A percentile compares a stretch with the other conserved stretches of the same genome.
These are phyloP conservation scores for Ophiocordyceps polyrhachis-furcata DNA, from an alignment of 2,329 filamentous ascomycete genomes.

Conservation along the genomic window DNA sequence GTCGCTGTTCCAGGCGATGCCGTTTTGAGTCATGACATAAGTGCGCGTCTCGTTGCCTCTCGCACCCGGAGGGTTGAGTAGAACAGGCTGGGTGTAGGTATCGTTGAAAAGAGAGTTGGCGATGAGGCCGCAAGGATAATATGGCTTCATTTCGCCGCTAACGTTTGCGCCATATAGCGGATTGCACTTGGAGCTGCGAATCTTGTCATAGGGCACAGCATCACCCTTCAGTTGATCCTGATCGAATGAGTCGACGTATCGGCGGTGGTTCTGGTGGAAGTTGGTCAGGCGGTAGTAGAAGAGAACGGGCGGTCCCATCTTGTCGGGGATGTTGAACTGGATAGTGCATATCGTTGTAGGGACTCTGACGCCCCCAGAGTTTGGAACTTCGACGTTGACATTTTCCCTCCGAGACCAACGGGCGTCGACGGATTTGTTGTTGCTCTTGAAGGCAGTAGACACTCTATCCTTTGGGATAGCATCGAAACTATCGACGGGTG, in stretches of 20 bases:
- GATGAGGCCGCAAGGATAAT: constrained; percentile 90
- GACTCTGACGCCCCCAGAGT: constrained; percentile 12
- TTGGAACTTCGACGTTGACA: constrained; percentile 20
- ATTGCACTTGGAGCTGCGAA: constrained; percentile 53
- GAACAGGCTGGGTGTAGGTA: constrained; percentile 50
- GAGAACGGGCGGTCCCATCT: constrained; percentile 63
- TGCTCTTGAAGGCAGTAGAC: constrained; percentile 51
- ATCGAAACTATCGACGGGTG: constrained; percentile 23
- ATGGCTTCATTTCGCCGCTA: constrained; percentile 40
- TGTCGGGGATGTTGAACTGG: constrained; percentile 60
- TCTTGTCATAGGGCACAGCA: constrained; percentile 36
- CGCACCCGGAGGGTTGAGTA: constrained; percentile 28
- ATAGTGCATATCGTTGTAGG: constrained; percentile 46
- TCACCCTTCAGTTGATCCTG: constrained; percentile 62
- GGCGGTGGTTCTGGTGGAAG: constrained; percentile 97
- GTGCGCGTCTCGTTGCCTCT: constrained; percentile 18
- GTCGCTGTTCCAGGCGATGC: constrained; percentile 79
- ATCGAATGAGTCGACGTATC: constrained; percentile 84
- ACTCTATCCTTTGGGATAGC: constrained; percentile 40
- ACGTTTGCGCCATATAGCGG: constrained; percentile 39
- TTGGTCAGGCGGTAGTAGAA: constrained; percentile 94
- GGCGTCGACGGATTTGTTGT: constrained; percentile 18
- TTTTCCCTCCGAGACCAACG: constrained; percentile 23
- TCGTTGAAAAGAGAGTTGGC: constrained; percentile 98
- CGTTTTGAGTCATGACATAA: constrained; percentile 62